These are phyloP conservation scores for Ustilago curta DNA, from an alignment of 1,284 basidiomycete species.

Conservation along the genomic window DNA sequence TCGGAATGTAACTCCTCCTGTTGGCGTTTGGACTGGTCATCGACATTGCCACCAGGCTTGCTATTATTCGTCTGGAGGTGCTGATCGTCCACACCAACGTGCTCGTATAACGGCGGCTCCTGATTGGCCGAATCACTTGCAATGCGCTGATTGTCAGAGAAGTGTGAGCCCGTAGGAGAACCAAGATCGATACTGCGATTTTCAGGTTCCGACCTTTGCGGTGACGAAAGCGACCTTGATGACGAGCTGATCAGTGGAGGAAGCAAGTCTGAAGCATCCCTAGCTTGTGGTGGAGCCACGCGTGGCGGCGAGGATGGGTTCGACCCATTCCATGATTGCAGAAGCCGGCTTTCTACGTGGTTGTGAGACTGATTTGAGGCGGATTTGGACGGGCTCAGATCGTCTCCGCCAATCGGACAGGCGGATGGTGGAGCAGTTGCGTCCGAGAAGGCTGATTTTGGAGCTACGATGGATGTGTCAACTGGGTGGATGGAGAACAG, in stretches of 20 bases:
- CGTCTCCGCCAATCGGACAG: not conserved
- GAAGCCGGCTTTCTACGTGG: not conserved
- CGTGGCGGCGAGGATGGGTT: not conserved
- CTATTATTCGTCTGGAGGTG: too few species aligned
- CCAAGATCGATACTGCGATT: too few species aligned
- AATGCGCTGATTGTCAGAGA: not conserved
- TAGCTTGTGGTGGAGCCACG: not conserved
- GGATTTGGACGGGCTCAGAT: not conserved
- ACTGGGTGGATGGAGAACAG: not conserved
- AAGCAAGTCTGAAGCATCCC: not conserved
- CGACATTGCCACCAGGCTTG: too few species aligned
- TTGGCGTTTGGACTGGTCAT: too few species aligned
- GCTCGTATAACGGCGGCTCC: too few species aligned
- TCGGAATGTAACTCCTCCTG: too few species aligned
- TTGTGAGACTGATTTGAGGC: not conserved
- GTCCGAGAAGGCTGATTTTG: not conserved
- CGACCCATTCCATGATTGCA: not conserved
- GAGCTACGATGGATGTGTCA: not conserved
- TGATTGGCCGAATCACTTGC: not conserved
- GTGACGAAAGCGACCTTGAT: not conserved
- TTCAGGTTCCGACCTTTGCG: not conserved
- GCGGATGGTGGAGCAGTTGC: not conserved
- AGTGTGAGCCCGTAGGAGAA: not conserved
- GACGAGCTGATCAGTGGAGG: not conserved
- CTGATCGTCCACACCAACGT: too few species aligned